A percentile compares a stretch with the other conserved stretches of the same genome.
These are phyloP conservation scores for Hypericum androsaemum DNA, from an alignment of 345 rosid species.

Conservation along the genomic window DNA sequence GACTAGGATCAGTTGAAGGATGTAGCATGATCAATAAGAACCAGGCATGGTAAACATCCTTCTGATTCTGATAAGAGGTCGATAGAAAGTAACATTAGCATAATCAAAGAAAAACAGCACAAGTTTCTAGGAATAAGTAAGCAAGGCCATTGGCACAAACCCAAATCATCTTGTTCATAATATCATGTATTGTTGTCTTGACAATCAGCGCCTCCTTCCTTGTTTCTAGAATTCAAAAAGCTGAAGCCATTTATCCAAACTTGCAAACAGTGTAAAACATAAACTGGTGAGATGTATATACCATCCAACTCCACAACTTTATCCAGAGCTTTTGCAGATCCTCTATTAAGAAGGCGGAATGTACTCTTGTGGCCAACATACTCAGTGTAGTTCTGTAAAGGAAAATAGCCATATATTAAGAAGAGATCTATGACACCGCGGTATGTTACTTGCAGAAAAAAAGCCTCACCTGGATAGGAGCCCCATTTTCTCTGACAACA, in stretches of 20 bases:
- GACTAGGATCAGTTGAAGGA: neutral
- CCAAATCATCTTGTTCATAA: conserved; percentile 92
- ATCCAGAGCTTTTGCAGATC: conserved; percentile 97
- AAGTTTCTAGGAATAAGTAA: neutral
- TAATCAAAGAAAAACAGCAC: no score
- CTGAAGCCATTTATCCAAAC: conserved; percentile 14
- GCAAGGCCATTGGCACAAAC: conserved; percentile 25
- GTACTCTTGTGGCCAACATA: conserved; percentile 78
- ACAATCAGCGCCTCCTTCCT: conserved; percentile 65
- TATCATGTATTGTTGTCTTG: conserved; percentile 93
- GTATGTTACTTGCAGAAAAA: neutral
- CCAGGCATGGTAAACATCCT: no score
- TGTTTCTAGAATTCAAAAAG: conserved; percentile 38
- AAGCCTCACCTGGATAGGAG: conserved; percentile 61
- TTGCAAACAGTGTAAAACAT: conserved; percentile 4
- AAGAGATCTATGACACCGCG: neutral
- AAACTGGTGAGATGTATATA: conserved; percentile 18
- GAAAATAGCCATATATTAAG: neutral
- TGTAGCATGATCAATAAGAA: neutral
- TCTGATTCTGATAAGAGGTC: no score
- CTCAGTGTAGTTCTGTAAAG: conserved; percentile 54
- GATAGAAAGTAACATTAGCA: no score
- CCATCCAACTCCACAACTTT: conserved; percentile 97
- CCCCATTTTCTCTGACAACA: conserved; percentile 87
- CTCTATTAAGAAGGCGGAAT: conserved; percentile 90